Percentiles rank a stretch among this genome's conserved stretches.
Conservation (phyloP, 148 eudicot genomes). For the Limonium bicolor region DNA sequence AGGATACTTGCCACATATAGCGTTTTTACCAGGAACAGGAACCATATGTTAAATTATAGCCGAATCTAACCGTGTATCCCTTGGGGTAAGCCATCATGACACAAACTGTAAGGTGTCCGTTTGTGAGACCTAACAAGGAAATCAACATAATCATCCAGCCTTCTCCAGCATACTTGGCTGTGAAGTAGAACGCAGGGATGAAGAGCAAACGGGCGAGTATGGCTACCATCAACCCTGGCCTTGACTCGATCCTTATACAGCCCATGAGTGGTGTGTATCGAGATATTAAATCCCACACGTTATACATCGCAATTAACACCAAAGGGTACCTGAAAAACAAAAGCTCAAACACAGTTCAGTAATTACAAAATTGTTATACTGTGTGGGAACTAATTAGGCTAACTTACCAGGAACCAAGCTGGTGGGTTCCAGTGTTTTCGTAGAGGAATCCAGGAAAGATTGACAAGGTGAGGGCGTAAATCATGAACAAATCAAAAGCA, state of each 20-base stretch:
- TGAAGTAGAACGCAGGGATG: constrained; percentile 6
- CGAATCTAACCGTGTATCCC: constrained; percentile 4
- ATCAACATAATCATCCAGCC: constrained; percentile 6
- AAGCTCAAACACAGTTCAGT: too few species aligned
- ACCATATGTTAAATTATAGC: neutral
- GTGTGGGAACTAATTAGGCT: too few species aligned
- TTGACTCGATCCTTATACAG: neutral
- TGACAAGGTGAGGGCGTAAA: constrained; percentile 9
- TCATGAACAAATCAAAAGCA: constrained; percentile 4
- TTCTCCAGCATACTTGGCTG: neutral
- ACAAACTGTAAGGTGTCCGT: constrained; percentile 5
- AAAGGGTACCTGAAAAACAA: constrained; percentile 4
- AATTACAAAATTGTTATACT: too few species aligned
- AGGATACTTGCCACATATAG: neutral
- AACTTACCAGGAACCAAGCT: constrained; percentile 9
- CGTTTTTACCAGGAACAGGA: neutral
- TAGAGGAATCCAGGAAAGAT: constrained; percentile 14
- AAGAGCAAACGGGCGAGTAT: neutral
- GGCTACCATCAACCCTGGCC: neutral
- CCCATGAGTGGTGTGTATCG: constrained; percentile 6
- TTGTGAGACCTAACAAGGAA: neutral
- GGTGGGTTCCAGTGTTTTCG: constrained; percentile 9
- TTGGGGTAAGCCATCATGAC: constrained; percentile 1
- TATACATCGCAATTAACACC: constrained; percentile 5
- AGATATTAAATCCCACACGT: constrained; percentile 4